These are phyloP conservation scores for Platanthera guangdongensis DNA, from an alignment of 106 monocot genomes.

Conservation along the genomic window DNA sequence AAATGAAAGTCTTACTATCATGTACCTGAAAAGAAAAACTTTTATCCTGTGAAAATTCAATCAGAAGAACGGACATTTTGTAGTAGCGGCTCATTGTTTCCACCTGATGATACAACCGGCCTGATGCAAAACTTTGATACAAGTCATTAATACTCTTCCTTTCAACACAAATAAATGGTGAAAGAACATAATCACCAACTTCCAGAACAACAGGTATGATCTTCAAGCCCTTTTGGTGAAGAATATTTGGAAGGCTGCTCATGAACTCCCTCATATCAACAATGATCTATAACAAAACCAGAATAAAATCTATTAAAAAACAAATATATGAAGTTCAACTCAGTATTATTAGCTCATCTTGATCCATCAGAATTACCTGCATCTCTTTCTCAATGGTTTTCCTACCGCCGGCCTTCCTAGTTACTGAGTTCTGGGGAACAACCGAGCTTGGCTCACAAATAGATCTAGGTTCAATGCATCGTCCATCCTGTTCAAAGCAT, in stretches of 20 bases:
- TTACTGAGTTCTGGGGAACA: constrained; percentile 51
- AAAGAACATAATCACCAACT: constrained; percentile 97
- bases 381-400: constrained; percentile 70
- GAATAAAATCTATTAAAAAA: background rate
- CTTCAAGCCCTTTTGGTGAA: constrained; percentile 89
- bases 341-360: background rate
- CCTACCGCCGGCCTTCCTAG: constrained; percentile 94
- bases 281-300: constrained; percentile 48
- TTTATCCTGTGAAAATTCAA: constrained; percentile 96
- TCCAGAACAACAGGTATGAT: constrained; percentile 78
- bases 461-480: constrained; percentile 36
- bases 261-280: constrained; percentile 99
- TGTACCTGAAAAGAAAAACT: constrained; percentile 98
- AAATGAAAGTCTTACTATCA: background rate
- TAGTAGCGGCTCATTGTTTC: constrained; percentile 95
- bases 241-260: constrained; percentile 98
- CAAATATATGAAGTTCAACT: background rate
- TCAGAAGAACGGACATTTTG: constrained; percentile 88
- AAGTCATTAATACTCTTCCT: constrained; percentile 90
- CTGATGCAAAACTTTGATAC: constrained; percentile 95
- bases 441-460: constrained; percentile 38
- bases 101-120: constrained; percentile 89
- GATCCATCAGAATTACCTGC: constrained; percentile 40
- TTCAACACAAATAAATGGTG: constrained; percentile 95
- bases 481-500: constrained; percentile 45